These are phyloP conservation scores for Sclerotinia borealis DNA, from an alignment of 2,329 filamentous ascomycete species.

Conservation along the genomic window DNA sequence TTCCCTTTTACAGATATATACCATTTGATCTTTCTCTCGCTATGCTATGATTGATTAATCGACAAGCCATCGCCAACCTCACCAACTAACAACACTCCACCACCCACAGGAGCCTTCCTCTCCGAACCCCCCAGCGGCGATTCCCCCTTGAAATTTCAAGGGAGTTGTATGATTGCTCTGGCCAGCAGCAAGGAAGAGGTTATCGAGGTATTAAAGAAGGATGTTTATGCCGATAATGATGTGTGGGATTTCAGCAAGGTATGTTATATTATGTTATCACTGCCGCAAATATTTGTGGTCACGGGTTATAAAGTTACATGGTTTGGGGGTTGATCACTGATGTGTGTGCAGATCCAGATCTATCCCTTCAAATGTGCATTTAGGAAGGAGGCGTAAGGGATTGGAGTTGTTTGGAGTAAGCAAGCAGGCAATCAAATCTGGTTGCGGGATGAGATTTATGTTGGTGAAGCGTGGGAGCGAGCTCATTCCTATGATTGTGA, in stretches of 20 bases:
- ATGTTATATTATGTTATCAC: constrained; percentile 7
- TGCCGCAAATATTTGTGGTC: neutral
- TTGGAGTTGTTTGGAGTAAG: neutral
- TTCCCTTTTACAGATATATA: too few relatives aligned
- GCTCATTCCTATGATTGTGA: too few relatives aligned
- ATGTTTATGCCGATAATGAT: constrained; percentile 64
- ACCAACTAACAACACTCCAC: neutral
- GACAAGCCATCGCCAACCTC: too few relatives aligned
- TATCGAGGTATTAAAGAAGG: constrained; percentile 57
- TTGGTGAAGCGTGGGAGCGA: neutral
- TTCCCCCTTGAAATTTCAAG: constrained; percentile 50
- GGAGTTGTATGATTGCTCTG: constrained; percentile 58
- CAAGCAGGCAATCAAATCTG: neutral
- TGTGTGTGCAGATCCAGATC: constrained; percentile 38
- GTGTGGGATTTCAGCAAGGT: constrained; percentile 78
- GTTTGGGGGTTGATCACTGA: constrained; percentile 8
- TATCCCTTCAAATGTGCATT: constrained; percentile 44
- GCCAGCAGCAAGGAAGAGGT: constrained; percentile 64
- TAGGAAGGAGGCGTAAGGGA: constrained; percentile 23
- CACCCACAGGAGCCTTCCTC: constrained; percentile 54
- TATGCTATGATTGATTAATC: too few relatives aligned
- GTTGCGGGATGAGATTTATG: neutral
- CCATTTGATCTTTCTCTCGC: too few relatives aligned
- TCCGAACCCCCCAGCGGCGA: constrained; percentile 59
- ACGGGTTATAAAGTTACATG: neutral